A percentile compares a stretch with the other conserved stretches of the same genome.
These are phyloP conservation scores for Fragaria nilgerrensis DNA, from an alignment of 306 rosid species.

Conservation along the genomic window DNA sequence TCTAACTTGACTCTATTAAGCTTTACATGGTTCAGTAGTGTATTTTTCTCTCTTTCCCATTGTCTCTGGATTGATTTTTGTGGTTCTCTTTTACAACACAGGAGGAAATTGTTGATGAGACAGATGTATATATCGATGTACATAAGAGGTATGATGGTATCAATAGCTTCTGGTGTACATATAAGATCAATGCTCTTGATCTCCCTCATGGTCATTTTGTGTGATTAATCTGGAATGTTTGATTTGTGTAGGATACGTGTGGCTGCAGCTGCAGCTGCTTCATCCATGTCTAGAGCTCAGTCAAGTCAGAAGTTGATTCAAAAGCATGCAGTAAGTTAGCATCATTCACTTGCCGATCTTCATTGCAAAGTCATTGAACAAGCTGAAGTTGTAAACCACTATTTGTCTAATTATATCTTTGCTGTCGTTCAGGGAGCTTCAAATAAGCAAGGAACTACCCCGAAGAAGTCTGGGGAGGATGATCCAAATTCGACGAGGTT, in stretches of 20 bases:
- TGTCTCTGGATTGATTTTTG: background rate
- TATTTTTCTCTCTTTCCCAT: background rate
- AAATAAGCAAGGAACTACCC: constrained; percentile 39
- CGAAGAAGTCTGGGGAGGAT: constrained; percentile 29
- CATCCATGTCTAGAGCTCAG: constrained; percentile 45
- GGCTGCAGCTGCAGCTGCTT: constrained; percentile 57
- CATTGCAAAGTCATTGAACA: background rate
- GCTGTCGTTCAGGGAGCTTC: constrained; percentile 53
- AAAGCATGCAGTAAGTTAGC: constrained; percentile 42
- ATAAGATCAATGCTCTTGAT: background rate
- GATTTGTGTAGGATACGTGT: constrained; percentile 45
- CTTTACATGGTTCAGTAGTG: background rate
- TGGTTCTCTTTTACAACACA: constrained; percentile 23
- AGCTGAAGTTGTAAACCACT: background rate
- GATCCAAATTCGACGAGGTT: constrained; percentile 26
- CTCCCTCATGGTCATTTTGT: constrained; percentile 8
- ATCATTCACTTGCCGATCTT: background rate
- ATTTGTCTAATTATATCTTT: constrained; percentile 12
- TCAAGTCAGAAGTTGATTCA: constrained; percentile 44
- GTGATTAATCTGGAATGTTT: constrained; percentile 23
- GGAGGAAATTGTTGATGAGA: constrained; percentile 61
- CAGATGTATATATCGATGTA: constrained; percentile 67
- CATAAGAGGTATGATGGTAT: constrained; percentile 54
- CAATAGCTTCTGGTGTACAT: background rate
- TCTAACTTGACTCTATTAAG: background rate